These are phyloP conservation scores for Brassica nigra DNA, from an alignment of 345 rosid species.

Conservation along the genomic window DNA sequence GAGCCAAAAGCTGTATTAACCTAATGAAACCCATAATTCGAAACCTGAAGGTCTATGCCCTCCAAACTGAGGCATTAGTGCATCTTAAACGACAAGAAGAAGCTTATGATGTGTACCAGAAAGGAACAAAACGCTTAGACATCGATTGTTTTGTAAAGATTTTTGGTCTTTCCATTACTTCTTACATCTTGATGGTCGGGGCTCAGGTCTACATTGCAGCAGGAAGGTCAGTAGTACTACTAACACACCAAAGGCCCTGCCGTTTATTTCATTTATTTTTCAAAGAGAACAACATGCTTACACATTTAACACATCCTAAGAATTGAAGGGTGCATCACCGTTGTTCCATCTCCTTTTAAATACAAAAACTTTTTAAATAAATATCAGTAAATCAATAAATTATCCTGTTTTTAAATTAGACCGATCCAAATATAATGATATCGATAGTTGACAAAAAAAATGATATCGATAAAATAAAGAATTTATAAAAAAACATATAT, in stretches of 20 bases:
- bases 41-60: conserved; percentile 52
- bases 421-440: no score
- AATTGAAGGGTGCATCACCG: no score
- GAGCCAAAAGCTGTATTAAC: not conserved
- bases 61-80: conserved; percentile 63
- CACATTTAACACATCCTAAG: not conserved
- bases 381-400: no score
- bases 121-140: conserved; percentile 47
- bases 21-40: not conserved
- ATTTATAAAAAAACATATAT: no score
- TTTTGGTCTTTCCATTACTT: conserved; percentile 48
- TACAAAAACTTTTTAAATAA: no score
- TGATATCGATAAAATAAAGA: no score
- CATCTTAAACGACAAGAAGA: conserved; percentile 62
- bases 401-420: no score
- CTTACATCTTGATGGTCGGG: conserved; percentile 50
- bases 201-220: conserved; percentile 60
- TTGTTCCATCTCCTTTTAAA: no score
- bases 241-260: not conserved
- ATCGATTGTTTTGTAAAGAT: conserved; percentile 48
- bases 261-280: not conserved
- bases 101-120: conserved; percentile 50
- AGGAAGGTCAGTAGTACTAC: conserved; percentile 62
- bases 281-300: no score
- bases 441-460: no score